phyloP scores from a whole-genome alignment of 805 yeast species.

The Myxozyma melibiosi region DNA sequence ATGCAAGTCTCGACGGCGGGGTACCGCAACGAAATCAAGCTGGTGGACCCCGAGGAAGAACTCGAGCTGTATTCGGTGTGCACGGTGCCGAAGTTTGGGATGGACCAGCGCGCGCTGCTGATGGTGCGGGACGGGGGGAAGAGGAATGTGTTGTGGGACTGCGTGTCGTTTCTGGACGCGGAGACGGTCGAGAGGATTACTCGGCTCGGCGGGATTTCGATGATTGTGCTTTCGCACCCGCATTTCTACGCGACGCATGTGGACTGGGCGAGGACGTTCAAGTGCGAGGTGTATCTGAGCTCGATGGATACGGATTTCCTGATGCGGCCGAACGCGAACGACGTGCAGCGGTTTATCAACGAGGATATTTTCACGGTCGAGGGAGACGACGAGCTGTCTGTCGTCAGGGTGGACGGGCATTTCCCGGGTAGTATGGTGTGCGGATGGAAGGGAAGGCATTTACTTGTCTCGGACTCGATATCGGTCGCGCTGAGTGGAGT shows the following conservation, averaged over 20 bases:
- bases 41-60: slow-evolving; percentile 1
- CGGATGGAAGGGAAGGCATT: slow-evolving; percentile 11
- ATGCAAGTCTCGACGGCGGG: slow-evolving; percentile 1
- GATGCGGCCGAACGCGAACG: slow-evolving; percentile 1
- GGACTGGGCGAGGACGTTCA: slow-evolving; percentile 31
- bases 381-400: background rate
- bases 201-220: slow-evolving; percentile 22
- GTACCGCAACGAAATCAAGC: slow-evolving; percentile 18
- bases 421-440: slow-evolving; percentile 30
- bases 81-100: slow-evolving; percentile 28
- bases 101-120: slow-evolving; percentile 32
- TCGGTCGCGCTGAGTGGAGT: slow-evolving; percentile 21
- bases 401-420: slow-evolving; percentile 25
- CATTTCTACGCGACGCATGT: slow-evolving; percentile 28
- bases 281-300: slow-evolving; percentile 22
- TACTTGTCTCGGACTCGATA: slow-evolving; percentile 29
- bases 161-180: slow-evolving; percentile 22
- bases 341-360: slow-evolving; percentile 9
- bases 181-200: slow-evolving; percentile 14
- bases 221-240: slow-evolving; percentile 32
- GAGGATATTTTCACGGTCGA: background rate
- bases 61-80: slow-evolving; percentile 15
- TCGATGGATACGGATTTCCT: slow-evolving; percentile 18
- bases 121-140: slow-evolving; percentile 24
- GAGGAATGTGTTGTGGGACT: slow-evolving; percentile 33